A percentile compares a stretch with the other conserved stretches of the same genome.
Conservation (phyloP, 768 basidiomycete species). For the Mycena floridula region DNA sequence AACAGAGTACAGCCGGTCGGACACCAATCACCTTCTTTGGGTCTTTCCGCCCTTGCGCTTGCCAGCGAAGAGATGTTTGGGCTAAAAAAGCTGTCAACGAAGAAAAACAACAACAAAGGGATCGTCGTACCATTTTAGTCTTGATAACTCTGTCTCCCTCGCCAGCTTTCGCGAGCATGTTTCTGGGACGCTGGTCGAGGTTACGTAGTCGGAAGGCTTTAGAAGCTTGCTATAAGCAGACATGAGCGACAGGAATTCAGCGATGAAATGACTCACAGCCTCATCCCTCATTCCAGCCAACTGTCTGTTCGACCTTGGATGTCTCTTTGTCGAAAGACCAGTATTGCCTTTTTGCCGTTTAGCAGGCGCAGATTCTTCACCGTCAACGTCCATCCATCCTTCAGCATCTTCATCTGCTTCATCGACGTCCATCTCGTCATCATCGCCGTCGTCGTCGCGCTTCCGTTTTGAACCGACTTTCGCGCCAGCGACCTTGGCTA, state of each 20-base stretch:
- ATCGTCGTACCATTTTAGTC: constrained; percentile 69
- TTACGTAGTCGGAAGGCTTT: constrained; percentile 81
- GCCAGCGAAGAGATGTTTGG: constrained; percentile 81
- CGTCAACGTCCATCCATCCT: constrained; percentile 46
- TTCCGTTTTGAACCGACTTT: no score
- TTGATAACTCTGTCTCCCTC: constrained; percentile 82
- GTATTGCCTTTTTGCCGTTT: constrained; percentile 62
- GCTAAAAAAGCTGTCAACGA: constrained; percentile 35
- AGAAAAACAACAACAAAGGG: constrained; percentile 1
- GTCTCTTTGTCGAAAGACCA: constrained; percentile 47
- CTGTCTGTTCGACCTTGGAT: constrained; percentile 67
- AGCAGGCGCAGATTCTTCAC: constrained; percentile 40
- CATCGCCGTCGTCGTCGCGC: constrained; percentile 51
- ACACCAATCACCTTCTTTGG: constrained; percentile 62
- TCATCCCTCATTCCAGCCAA: constrained; percentile 76
- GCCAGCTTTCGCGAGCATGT: constrained; percentile 84
- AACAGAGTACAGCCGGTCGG: no score
- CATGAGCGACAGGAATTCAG: constrained; percentile 7
- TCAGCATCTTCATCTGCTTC: constrained; percentile 41
- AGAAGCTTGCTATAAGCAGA: constrained; percentile 57
- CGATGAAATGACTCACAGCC: constrained; percentile 38
- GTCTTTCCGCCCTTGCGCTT: constrained; percentile 86
- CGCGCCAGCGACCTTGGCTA: constrained; percentile 67
- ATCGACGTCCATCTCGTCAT: constrained; percentile 54
- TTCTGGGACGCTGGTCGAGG: constrained; percentile 80